A percentile compares a stretch with the other conserved stretches of the same genome.
Conservation (phyloP, 495 filamentous ascomycete species). For the Schizothecium vesticola region DNA sequence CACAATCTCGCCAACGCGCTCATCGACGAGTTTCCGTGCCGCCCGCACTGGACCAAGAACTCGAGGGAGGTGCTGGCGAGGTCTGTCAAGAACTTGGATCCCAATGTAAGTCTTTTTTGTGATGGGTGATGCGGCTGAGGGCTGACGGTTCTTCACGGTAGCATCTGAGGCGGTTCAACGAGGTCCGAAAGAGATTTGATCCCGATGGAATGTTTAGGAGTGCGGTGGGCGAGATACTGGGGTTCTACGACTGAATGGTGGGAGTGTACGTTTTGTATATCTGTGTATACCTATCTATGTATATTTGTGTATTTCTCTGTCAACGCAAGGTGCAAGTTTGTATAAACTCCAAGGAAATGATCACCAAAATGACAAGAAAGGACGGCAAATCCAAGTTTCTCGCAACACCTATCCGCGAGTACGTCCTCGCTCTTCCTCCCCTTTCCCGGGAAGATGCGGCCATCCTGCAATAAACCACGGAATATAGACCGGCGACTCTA, state of each 20-base stretch:
- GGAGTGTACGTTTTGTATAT: not conserved
- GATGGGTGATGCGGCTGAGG: not conserved
- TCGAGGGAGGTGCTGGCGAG: conserved; percentile 40
- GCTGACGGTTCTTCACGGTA: conserved; percentile 4
- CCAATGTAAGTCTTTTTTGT: conserved; percentile 20
- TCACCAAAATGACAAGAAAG: not conserved
- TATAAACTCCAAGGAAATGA: not conserved
- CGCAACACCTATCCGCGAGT: no score
- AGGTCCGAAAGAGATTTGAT: conserved; percentile 40
- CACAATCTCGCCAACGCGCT: conserved; percentile 41
- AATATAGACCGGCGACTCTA: not conserved
- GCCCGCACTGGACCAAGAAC: conserved; percentile 52
- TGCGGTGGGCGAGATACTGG: conserved; percentile 43
- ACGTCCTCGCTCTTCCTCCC: no score
- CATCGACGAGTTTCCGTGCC: conserved; percentile 43
- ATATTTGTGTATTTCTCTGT: not conserved
- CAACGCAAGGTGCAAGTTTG: not conserved
- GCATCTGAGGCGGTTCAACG: conserved; percentile 42
- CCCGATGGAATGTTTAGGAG: conserved; percentile 43
- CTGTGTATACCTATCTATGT: no score
- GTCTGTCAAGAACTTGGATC: conserved; percentile 43
- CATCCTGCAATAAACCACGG: not conserved
- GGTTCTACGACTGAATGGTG: conserved; percentile 24
- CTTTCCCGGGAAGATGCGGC: not conserved
- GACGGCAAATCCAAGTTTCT: no score